phyloP scores from a whole-genome alignment of 331 rosid genomes.

The Prunus yedoensis region DNA sequence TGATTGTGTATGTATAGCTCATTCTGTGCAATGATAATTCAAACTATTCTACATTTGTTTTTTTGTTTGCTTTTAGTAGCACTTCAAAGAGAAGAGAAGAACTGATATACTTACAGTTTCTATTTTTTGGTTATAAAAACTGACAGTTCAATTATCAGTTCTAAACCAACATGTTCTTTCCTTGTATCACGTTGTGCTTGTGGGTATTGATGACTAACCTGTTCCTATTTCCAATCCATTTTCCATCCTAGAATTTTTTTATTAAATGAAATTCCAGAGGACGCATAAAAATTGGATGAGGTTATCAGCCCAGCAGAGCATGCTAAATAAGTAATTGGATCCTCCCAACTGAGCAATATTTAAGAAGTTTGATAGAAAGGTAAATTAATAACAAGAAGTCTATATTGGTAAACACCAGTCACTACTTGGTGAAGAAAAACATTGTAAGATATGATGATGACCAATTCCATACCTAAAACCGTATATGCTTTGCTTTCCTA shows the following conservation, averaged over 20 bases:
- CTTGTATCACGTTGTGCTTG: too few species aligned
- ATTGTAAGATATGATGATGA: not conserved
- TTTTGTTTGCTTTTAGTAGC: not conserved
- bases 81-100: not conserved
- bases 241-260: too few species aligned
- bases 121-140: too few species aligned
- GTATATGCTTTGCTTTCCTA: constrained; percentile 8
- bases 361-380: not conserved
- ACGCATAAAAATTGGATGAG: too few species aligned
- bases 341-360: not conserved
- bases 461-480: not conserved
- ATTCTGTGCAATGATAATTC: constrained; percentile 6
- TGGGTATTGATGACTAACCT: too few species aligned
- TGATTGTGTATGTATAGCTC: not conserved
- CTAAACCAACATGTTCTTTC: too few species aligned
- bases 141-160: too few species aligned
- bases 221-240: too few species aligned
- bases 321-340: not conserved
- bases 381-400: too few species aligned
- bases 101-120: too few species aligned
- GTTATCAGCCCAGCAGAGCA: too few species aligned
- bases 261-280: too few species aligned
- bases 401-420: not conserved
- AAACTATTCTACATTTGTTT: not conserved
- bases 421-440: not conserved